Percentiles rank a stretch among this genome's conserved stretches.
phyloP scores from a whole-genome alignment of 225 moss, liverwort and hornwort genomes.

The Pseudisothecium myosuroides region DNA sequence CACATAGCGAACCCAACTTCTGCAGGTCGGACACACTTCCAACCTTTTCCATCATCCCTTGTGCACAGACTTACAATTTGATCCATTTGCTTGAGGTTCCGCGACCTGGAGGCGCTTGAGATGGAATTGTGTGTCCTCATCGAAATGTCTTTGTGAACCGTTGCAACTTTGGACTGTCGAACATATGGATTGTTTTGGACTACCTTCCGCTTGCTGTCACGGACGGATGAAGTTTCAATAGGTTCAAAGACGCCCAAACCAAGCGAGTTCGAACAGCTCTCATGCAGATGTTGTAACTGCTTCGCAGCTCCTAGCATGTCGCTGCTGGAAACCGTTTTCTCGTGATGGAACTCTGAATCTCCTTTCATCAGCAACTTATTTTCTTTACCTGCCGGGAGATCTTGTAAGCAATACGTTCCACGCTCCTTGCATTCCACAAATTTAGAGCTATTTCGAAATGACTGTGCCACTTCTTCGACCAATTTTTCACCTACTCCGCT shows the following conservation, averaged over 20 bases:
- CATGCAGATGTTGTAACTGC: background rate
- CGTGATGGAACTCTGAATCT: background rate
- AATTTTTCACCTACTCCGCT: background rate
- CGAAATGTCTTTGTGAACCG: background rate
- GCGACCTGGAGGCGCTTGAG: background rate
- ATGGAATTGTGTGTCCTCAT: background rate
- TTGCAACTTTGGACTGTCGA: background rate
- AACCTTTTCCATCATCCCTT: constrained; percentile 33
- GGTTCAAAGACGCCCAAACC: background rate
- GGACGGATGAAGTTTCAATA: background rate
- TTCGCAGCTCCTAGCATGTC: background rate
- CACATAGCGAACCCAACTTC: constrained; percentile 5
- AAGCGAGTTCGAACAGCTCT: background rate
- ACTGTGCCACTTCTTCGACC: background rate
- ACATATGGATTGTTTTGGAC: background rate
- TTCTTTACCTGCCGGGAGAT: background rate
- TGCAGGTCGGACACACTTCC: constrained; percentile 13
- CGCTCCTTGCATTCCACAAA: background rate
- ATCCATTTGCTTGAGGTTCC: background rate
- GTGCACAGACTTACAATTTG: background rate
- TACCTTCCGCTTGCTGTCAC: background rate
- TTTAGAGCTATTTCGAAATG: background rate
- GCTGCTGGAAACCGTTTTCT: background rate
- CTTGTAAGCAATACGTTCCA: background rate
- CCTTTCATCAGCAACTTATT: background rate